Evolutionary conservation across 495 filamentous ascomycete species (phyloP).

Genomic region (Cladorrhinum samala): DNA sequence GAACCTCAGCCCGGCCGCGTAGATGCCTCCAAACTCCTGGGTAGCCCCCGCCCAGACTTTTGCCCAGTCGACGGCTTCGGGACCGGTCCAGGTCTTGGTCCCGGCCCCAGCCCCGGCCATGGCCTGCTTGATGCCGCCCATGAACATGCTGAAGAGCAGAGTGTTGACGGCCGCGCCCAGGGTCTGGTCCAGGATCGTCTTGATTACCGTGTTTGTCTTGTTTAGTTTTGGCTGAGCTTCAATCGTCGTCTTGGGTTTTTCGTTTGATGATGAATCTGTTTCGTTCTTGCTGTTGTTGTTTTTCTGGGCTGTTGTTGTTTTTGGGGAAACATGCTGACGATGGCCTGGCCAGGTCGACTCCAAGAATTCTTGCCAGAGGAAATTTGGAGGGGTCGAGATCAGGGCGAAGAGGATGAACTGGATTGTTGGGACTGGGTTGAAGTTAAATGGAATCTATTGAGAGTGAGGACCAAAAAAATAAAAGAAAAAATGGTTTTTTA

Average conservation of each 20-base stretch:
- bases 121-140: slow-evolving; percentile 33
- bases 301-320: too few relatives aligned
- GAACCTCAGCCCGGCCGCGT: slow-evolving; percentile 74
- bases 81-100: slow-evolving; percentile 8
- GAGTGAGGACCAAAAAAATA: not conserved
- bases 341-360: slow-evolving; percentile 44
- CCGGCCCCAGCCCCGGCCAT: slow-evolving; percentile 24
- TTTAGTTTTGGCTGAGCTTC: slow-evolving; percentile 51
- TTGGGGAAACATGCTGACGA: slow-evolving; percentile 30
- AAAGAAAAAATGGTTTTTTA: not conserved
- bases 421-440: slow-evolving; percentile 60
- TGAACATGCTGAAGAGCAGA: slow-evolving; percentile 56
- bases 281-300: too few relatives aligned
- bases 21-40: slow-evolving; percentile 23
- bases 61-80: slow-evolving; percentile 19
- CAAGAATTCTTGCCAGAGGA: slow-evolving; percentile 61
- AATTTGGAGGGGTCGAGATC: slow-evolving; percentile 77
- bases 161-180: slow-evolving; percentile 73
- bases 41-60: too few relatives aligned
- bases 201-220: slow-evolving; percentile 65
- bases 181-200: slow-evolving; percentile 79
- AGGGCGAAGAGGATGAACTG: slow-evolving; percentile 75
- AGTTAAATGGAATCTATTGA: slow-evolving; percentile 41
- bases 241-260: slow-evolving; percentile 32
- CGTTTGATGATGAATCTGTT: slow-evolving; percentile 38